Percentiles rank a stretch among this genome's conserved stretches.
Evolutionary conservation across 352 stramenopile genomes (phyloP).

Genomic region (Saprolegnia diclina): DNA sequence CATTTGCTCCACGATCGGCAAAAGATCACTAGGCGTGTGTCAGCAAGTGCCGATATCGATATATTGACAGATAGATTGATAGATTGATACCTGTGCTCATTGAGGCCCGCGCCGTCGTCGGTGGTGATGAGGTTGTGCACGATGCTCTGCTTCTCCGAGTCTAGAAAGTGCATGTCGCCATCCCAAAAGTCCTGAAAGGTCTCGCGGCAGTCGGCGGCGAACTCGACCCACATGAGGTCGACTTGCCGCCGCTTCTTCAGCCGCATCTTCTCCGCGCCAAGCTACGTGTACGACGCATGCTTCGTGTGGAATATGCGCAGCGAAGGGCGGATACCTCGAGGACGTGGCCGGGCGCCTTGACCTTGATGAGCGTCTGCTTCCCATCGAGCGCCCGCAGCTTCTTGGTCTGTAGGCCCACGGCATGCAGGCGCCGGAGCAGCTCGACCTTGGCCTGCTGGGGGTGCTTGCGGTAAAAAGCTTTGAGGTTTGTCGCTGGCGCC

Average conservation of each 20-base stretch:
- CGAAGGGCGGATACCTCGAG: conserved; percentile 35
- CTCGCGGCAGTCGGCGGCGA: conserved; percentile 53
- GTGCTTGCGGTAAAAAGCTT: conserved; percentile 28
- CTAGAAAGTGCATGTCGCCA: conserved; percentile 52
- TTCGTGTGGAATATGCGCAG: background rate
- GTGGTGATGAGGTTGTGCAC: conserved; percentile 59
- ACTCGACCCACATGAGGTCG: conserved; percentile 78
- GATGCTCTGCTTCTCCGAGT: conserved; percentile 79
- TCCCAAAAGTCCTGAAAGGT: conserved; percentile 66
- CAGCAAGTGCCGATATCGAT: background rate
- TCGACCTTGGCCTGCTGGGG: conserved; percentile 21
- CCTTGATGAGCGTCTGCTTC: conserved; percentile 70
- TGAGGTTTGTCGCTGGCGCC: background rate
- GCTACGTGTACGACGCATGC: conserved; percentile 6
- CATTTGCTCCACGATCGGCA: conserved; percentile 55
- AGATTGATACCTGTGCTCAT: conserved; percentile 34
- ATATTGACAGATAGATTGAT: background rate
- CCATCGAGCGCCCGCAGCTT: conserved; percentile 65
- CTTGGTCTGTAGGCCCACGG: conserved; percentile 62
- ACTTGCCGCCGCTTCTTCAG: conserved; percentile 60
- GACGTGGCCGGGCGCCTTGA: conserved; percentile 56
- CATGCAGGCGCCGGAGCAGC: conserved; percentile 50
- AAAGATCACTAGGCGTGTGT: conserved; percentile 5
- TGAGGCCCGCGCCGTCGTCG: conserved; percentile 49
- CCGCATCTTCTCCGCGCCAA: conserved; percentile 55